Evolutionary conservation across 139 green algal genomes (phyloP).

Genomic region (Chlorokybus atmophyticus): DNA sequence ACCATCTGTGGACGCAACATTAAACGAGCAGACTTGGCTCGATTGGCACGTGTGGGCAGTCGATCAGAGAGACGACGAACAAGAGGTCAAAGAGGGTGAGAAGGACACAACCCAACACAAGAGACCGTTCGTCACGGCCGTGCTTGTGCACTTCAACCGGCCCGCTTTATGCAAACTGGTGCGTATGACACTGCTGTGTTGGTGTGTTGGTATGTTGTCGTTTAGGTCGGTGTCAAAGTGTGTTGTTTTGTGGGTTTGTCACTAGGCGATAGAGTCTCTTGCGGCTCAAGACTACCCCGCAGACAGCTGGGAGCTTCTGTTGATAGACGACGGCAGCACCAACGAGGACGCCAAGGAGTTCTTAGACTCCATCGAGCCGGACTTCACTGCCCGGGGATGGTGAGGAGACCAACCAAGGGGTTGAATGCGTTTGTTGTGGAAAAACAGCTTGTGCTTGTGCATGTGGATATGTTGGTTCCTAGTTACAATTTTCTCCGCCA

Average conservation of each 20-base stretch:
- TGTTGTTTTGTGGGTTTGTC: no score
- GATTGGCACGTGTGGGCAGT: no score
- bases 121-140: conserved; percentile 19
- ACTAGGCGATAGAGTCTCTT: conserved; percentile 12
- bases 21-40: not conserved
- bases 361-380: conserved; percentile 10
- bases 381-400: conserved; percentile 15
- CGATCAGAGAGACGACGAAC: not conserved
- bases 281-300: conserved; percentile 20
- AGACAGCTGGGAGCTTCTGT: conserved; percentile 18
- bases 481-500: no score
- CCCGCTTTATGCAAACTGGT: conserved; percentile 8
- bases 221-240: no score
- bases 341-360: conserved; percentile 7
- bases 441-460: no score
- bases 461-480: no score
- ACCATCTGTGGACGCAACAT: conserved; percentile 2
- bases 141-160: conserved; percentile 27
- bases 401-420: no score
- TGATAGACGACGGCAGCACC: conserved; percentile 21
- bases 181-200: not conserved
- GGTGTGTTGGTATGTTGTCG: no score
- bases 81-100: not conserved
- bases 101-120: no score
- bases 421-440: no score